Evolutionary conservation across 202 grass and related monocot genomes (phyloP).

Genomic region (Elaeis oleifera): DNA sequence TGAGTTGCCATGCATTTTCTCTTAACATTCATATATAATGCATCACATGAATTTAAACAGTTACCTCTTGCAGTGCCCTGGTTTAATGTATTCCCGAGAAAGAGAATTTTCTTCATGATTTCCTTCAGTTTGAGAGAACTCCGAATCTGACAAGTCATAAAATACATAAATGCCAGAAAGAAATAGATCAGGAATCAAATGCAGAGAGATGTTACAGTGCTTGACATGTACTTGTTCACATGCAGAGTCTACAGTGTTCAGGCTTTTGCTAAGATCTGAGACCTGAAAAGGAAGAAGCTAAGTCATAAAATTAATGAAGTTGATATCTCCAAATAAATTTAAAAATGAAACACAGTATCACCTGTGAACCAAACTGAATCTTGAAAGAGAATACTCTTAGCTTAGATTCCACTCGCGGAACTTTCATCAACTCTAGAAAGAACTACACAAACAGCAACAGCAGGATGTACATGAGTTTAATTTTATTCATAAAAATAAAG

Average conservation of each 20-base stretch:
- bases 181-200: slow-evolving; percentile 1
- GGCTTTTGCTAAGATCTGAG: slow-evolving; percentile 76
- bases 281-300: slow-evolving; percentile 27
- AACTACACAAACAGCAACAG: slow-evolving; percentile 40
- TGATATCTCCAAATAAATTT: slow-evolving; percentile 1
- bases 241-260: slow-evolving; percentile 76
- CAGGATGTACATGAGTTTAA: no score
- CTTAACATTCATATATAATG: no score
- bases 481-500: no score
- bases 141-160: slow-evolving; percentile 53
- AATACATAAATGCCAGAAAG: slow-evolving; percentile 20
- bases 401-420: slow-evolving; percentile 94
- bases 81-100: slow-evolving; percentile 90
- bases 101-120: slow-evolving; percentile 97
- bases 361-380: slow-evolving; percentile 95
- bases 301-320: slow-evolving; percentile 6
- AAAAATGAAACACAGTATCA: slow-evolving; percentile 12
- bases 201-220: slow-evolving; percentile 5
- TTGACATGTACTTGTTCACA: slow-evolving; percentile 60
- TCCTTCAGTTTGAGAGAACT: slow-evolving; percentile 90
- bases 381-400: slow-evolving; percentile 96
- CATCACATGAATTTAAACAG: not conserved
- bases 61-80: slow-evolving; percentile 97
- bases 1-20: no score
- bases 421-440: slow-evolving; percentile 99